Base-by-base conservation (phyloP, 805 yeast genomes). In the Kodamaea hsintzibuensis region DNA sequence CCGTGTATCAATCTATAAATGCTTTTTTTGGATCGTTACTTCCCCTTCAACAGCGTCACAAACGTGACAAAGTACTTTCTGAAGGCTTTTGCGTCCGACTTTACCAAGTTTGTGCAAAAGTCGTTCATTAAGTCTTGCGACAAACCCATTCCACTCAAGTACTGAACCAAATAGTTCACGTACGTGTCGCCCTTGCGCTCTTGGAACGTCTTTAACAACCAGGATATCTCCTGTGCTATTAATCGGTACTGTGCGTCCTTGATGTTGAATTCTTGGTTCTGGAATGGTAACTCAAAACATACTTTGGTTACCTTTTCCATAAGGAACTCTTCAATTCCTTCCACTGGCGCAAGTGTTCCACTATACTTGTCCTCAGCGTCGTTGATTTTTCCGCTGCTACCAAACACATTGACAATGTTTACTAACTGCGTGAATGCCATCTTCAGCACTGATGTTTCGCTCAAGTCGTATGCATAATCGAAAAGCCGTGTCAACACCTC, bases 191-290 rank as follows among this genome's bases (percentile, higher is more conserved):
- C 66, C 47, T 64, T 63, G 38, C 66, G 45, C 71, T 78, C 62
- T 66, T 71, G 86, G 56, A 89, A 75, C 1, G 87, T 78, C 60
- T 83, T 87, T 65, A 92, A 81, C 18, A 91, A 72, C 44, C 82
- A 74, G 0, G 95, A 83, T 12, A 89, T 75, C 63, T 93, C 99
- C 59, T 84, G 82, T 1, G 91, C 85, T 39, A 89, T 78, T 55
- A 85, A 78, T 62, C 93, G 80, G 59, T 81, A 82, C 65, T 89
- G 92, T 3, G 96, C 96, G 67, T 91, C 97, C 58, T 83, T 82
- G 48, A 85, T 73, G 63, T 86, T 82, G 61, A 86, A 85, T 38
- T 78, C 80, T 33, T 80, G 80, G 37, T 85, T 81, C 60, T 87
- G 85, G 66, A 89, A 85, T n/a, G 96, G 90, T 47, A 91, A 74